A percentile compares a stretch with the other conserved stretches of the same genome.
Evolutionary conservation across 163 green algal genomes (phyloP).

Genomic region (Coccomyxa subellipsoidea): DNA sequence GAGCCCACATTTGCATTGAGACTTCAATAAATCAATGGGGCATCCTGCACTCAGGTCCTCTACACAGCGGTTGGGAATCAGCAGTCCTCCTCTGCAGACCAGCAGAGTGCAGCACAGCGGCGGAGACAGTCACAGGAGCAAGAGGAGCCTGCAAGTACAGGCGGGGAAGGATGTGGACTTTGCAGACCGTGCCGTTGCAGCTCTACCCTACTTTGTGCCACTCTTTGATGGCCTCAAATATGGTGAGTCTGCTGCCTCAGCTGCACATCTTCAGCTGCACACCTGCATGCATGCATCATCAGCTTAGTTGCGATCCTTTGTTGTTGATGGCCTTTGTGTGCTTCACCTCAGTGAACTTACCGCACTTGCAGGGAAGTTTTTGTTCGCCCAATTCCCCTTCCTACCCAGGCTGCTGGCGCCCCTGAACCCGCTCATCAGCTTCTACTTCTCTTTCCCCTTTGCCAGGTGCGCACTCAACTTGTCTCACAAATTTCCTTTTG

Average conservation of each 20-base stretch:
- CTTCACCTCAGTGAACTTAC: not conserved
- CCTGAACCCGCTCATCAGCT: conserved; percentile 59
- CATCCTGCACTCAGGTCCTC: no score
- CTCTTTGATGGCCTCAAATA: conserved; percentile 74
- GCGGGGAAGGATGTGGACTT: conserved; percentile 20
- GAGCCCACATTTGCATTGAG: no score
- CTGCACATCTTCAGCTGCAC: not conserved
- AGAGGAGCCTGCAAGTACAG: not conserved
- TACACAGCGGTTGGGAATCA: no score
- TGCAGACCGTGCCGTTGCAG: conserved; percentile 36
- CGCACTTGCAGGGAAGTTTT: conserved; percentile 57
- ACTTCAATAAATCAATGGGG: no score
- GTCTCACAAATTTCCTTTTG: no score
- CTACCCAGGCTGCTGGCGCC: conserved; percentile 60
- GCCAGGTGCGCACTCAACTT: conserved; percentile 44
- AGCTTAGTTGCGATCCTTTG: no score
- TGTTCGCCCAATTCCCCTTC: conserved; percentile 74
- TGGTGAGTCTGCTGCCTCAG: conserved; percentile 22
- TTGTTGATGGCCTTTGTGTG: no score
- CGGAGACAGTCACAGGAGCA: not conserved
- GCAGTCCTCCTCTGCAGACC: no score
- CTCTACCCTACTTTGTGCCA: conserved; percentile 71
- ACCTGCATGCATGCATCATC: no score
- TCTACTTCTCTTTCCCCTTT: conserved; percentile 80
- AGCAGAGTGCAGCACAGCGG: no score